Evolutionary conservation across 1,139 yeast genomes (phyloP), one percentile per base, ranked within the genome.

Genomic region (Blastobotrys raffinosifermentans): DNA sequence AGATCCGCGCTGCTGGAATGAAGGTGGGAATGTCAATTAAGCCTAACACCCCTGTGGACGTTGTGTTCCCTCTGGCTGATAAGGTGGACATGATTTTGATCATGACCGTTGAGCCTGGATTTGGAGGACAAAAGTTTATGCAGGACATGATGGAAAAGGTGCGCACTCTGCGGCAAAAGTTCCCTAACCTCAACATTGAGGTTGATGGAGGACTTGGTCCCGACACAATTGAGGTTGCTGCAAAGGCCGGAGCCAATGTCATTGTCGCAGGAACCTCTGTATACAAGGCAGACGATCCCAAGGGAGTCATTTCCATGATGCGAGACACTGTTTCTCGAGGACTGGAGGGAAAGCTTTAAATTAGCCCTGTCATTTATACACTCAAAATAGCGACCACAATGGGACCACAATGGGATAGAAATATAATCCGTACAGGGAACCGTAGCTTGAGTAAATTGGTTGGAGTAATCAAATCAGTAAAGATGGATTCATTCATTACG

Each of bases 31-130:
- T 95, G 67, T 95, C 97, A 8, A 71, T 91, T 53, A 91, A 91
- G 63, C 99, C 99, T 38, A 84, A 81, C 22, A 93, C 99, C 1
- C 80, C 93, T 1, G 94, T 85, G 18, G 94, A 83, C 44, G 94
- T 76, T 2, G 72, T 89, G 34, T 80, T 70, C 54, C 91, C 85
- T 20, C 65, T 85, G 48, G 93, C 80, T 21, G 80, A 81, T 39
- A 67, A 77, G 47, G 69, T 91, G 51, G 97, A 93, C 60, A 84
- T 91, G 95, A 91, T 87, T 6, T 71, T 91, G 45, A 81, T 91
- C 37, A 93, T 91, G 98, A 91, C 98, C 3, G 98, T 91, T 31
- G 98, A 91, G 63, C 98, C 98, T 6, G 98, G 98, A 1, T 91
- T 91, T 57, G 98, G 98, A 23, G 99, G 99, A 34, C 99, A 91